Evolutionary conservation across 2,329 filamentous ascomycete species (phyloP).

Genomic region (Colletotrichum magnum): DNA sequence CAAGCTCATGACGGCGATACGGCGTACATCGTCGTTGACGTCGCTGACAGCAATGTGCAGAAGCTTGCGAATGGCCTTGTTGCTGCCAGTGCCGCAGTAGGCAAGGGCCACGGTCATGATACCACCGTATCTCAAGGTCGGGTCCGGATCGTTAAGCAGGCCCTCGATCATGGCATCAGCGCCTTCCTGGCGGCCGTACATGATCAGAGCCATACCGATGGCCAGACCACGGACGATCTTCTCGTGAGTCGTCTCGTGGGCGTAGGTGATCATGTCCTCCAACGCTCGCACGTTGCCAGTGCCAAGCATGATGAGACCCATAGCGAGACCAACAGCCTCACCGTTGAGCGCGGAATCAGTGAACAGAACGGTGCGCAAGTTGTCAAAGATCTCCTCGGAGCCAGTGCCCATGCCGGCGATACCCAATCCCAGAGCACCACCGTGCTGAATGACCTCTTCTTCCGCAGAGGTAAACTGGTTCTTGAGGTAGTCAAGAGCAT

Average conservation of each 20-base stretch:
- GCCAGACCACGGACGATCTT: slow-evolving; percentile 98
- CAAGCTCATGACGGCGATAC: slow-evolving; percentile 96
- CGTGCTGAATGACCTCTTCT: slow-evolving; percentile 96
- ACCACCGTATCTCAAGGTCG: slow-evolving; percentile 93
- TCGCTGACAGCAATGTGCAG: slow-evolving; percentile 97
- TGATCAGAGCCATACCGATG: slow-evolving; percentile 97
- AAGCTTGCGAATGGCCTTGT: slow-evolving; percentile 97
- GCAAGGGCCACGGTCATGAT: slow-evolving; percentile 99
- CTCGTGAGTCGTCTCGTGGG: slow-evolving; percentile 97
- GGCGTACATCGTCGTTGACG: slow-evolving; percentile 96
- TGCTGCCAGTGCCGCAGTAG: slow-evolving; percentile 97
- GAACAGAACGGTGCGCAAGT: slow-evolving; percentile 89
- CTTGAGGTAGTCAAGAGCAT: slow-evolving; percentile 85
- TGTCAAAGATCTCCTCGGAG: slow-evolving; percentile 90
- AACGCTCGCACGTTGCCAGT: slow-evolving; percentile 95
- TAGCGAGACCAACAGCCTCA: slow-evolving; percentile 93
- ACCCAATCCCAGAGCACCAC: slow-evolving; percentile 93
- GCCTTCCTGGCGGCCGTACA: slow-evolving; percentile 95
- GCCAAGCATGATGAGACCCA: slow-evolving; percentile 98
- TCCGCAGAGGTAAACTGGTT: slow-evolving; percentile 81
- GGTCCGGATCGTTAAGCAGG: slow-evolving; percentile 92
- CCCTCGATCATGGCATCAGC: slow-evolving; percentile 96
- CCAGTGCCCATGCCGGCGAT: slow-evolving; percentile 98
- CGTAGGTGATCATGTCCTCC: slow-evolving; percentile 97
- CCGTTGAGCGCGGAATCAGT: slow-evolving; percentile 96